phyloP scores from a whole-genome alignment of 192 early-diverging fungal species.

The Chytriomyces confervae region DNA sequence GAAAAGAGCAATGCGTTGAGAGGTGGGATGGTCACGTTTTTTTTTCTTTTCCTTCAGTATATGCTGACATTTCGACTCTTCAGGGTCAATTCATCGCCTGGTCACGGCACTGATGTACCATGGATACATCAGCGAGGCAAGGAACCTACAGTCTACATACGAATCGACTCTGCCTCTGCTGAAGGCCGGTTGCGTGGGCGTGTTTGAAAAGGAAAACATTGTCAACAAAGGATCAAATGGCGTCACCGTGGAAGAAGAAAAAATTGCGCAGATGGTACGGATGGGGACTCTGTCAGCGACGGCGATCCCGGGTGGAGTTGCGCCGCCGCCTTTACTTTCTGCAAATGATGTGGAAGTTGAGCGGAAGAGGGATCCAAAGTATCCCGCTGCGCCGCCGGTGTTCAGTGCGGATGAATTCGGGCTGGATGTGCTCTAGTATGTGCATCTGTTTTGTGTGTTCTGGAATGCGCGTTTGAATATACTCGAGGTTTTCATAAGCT shows the following conservation, averaged over 20 bases:
- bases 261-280: constrained; percentile 33
- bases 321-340: not conserved
- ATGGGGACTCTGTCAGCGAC: constrained; percentile 17
- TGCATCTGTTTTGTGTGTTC: not conserved
- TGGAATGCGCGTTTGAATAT: no score
- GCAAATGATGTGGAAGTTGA: constrained; percentile 9
- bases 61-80: not conserved
- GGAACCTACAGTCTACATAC: constrained; percentile 36
- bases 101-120: constrained; percentile 34
- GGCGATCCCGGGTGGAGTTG: not conserved
- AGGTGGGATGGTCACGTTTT: constrained; percentile 45
- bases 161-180: constrained; percentile 11
- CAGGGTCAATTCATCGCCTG: constrained; percentile 21
- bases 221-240: constrained; percentile 2
- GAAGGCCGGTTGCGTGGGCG: constrained; percentile 26
- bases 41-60: constrained; percentile 1
- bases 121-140: constrained; percentile 26
- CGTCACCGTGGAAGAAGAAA: constrained; percentile 46
- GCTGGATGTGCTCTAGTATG: constrained; percentile 13
- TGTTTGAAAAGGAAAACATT: constrained; percentile 38
- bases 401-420: constrained; percentile 8
- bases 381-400: constrained; percentile 19
- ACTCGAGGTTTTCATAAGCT: not conserved
- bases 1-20: constrained; percentile 61
- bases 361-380: constrained; percentile 24